phyloP scores from a whole-genome alignment of 1,284 basidiomycete species.

The Acaromyces ingoldii region DNA sequence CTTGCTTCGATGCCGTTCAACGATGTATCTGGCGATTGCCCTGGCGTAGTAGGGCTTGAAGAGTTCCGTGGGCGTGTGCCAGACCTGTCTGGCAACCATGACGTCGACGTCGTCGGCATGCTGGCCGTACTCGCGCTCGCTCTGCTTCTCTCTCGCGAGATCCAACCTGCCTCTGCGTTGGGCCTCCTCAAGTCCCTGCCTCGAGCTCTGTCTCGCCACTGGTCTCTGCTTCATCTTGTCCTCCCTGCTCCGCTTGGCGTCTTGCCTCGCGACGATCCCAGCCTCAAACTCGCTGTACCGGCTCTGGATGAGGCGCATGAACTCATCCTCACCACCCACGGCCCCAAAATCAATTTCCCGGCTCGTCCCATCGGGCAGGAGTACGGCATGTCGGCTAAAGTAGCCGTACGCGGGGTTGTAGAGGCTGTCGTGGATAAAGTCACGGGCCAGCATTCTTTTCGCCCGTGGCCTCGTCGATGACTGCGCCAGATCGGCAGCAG shows the following conservation, averaged over 20 bases:
- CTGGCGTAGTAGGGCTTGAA: slow-evolving; percentile 96
- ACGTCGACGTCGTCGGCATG: slow-evolving; percentile 53
- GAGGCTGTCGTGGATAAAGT: slow-evolving; percentile 93
- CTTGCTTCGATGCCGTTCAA: slow-evolving; percentile 88
- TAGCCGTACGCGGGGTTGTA: slow-evolving; percentile 98
- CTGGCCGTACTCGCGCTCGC: slow-evolving; percentile 22
- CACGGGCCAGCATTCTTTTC: slow-evolving; percentile 89
- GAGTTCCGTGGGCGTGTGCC: slow-evolving; percentile 97
- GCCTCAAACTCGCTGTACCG: slow-evolving; percentile 53
- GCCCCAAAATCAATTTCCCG: slow-evolving; percentile 65
- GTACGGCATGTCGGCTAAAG: slow-evolving; percentile 58
- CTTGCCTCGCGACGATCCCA: slow-evolving; percentile 13
- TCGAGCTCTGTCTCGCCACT: background rate
- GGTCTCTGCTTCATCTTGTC: background rate
- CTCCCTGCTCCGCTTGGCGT: background rate
- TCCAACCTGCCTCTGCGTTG: slow-evolving; percentile 35
- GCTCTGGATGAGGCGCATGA: slow-evolving; percentile 72
- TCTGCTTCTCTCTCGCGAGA: slow-evolving; percentile 32
- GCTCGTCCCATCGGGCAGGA: slow-evolving; percentile 29
- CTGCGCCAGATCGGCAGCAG: slow-evolving; percentile 21
- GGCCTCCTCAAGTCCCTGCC: slow-evolving; percentile 25
- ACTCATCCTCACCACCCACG: slow-evolving; percentile 68
- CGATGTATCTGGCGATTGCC: slow-evolving; percentile 79
- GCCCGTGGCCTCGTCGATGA: slow-evolving; percentile 58
- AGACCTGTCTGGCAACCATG: slow-evolving; percentile 72